Evolutionary conservation across 805 yeast genomes (phyloP).

Genomic region (Hanseniaspora valbyensis): DNA sequence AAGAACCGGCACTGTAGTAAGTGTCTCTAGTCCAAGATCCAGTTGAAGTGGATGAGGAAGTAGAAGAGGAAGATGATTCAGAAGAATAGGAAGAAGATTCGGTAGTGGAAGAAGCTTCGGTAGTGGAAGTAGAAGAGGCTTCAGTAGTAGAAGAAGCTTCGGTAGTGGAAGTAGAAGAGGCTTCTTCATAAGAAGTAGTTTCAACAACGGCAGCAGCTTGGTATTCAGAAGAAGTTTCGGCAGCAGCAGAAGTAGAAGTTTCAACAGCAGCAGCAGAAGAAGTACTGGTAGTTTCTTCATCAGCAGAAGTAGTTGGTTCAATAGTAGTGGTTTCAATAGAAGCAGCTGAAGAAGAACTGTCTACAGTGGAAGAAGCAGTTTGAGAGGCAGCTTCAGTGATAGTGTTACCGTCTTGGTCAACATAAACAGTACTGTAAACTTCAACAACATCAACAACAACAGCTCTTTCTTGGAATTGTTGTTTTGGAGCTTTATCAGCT

Average conservation of each 20-base stretch:
- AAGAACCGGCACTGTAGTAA: conserved; percentile 61
- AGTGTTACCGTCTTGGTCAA: conserved; percentile 43
- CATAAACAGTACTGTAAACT: conserved; percentile 69
- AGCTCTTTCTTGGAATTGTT: conserved; percentile 46
- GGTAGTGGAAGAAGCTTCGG: conserved; percentile 16
- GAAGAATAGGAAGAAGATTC: conserved; percentile 24
- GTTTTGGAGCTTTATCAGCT: conserved; percentile 28
- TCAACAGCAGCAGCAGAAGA: conserved; percentile 26
- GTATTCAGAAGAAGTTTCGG: conserved; percentile 20
- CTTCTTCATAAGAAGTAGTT: conserved; percentile 22
- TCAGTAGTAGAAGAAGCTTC: conserved; percentile 23
- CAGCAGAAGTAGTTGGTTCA: conserved; percentile 19
- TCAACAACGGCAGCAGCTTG: conserved; percentile 18
- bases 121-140: conserved; percentile 20
- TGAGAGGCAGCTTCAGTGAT: conserved; percentile 22
- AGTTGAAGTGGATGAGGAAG: conserved; percentile 30
- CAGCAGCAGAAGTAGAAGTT: conserved; percentile 21
- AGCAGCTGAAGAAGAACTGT: conserved; percentile 21
- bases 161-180: conserved; percentile 20
- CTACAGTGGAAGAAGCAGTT: conserved; percentile 23
- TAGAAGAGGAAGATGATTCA: conserved; percentile 25
- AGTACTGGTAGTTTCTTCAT: conserved; percentile 21
- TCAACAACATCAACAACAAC: conserved; percentile 52
- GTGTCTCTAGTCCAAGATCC: conserved; percentile 63
- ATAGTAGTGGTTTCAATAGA: conserved; percentile 20